A percentile compares a stretch with the other conserved stretches of the same genome.
These are phyloP conservation scores for Cladosporium cucumerinum DNA, from an alignment of 2,329 filamentous ascomycete species.

Conservation along the genomic window DNA sequence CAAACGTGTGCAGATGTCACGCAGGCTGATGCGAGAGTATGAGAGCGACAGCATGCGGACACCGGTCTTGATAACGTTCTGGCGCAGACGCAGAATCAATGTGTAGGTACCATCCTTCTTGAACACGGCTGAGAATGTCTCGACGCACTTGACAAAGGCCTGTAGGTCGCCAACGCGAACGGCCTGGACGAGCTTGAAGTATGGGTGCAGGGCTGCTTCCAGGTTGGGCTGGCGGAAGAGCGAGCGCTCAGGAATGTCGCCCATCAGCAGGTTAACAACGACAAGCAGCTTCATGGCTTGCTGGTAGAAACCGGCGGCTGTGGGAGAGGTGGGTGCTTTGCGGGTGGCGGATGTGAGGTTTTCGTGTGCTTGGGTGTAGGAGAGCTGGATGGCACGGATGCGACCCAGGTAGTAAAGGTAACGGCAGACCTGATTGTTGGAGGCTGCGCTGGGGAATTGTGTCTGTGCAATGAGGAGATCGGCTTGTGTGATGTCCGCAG, in stretches of 20 bases:
- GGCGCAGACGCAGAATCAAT: constrained; percentile 85
- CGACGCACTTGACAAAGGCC: constrained; percentile 84
- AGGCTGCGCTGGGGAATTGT: constrained; percentile 87
- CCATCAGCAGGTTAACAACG: constrained; percentile 96
- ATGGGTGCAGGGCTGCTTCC: constrained; percentile 84
- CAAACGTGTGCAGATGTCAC: constrained; percentile 94
- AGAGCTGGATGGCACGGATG: constrained; percentile 92
- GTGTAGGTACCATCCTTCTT: constrained; percentile 93
- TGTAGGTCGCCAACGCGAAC: constrained; percentile 95
- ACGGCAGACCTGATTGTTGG: constrained; percentile 96
- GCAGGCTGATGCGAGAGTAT: constrained; percentile 93
- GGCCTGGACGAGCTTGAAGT: constrained; percentile 89
- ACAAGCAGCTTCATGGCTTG: constrained; percentile 94
- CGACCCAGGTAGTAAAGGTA: constrained; percentile 97
- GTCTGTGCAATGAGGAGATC: constrained; percentile 95
- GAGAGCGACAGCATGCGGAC: constrained; percentile 99
- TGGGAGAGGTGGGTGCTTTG: constrained; percentile 86
- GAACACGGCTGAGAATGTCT: constrained; percentile 78
- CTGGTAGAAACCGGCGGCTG: constrained; percentile 91
- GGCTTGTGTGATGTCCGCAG: constrained; percentile 94
- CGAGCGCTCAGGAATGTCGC: constrained; percentile 92
- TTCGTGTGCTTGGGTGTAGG: constrained; percentile 95
- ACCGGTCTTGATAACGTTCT: constrained; percentile 99
- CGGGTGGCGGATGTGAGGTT: constrained; percentile 89
- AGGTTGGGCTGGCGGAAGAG: constrained; percentile 87